Conservation (phyloP, 1,139 yeast species). For the Geotrichum europaeum region DNA sequence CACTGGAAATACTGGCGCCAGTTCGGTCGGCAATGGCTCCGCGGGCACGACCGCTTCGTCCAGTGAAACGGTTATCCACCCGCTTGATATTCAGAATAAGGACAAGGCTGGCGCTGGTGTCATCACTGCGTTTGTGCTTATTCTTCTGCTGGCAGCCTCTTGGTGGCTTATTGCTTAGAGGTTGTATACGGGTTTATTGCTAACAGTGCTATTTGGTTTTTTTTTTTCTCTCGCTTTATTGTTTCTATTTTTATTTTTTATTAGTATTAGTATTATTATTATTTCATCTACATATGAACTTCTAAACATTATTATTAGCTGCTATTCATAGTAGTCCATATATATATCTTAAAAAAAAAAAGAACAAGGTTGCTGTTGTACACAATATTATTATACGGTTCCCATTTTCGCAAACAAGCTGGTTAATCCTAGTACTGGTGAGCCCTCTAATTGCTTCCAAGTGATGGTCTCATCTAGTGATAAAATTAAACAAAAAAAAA, state of each 20-base stretch:
- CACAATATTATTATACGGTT: too few relatives aligned
- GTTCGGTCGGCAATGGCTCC: conserved; percentile 36
- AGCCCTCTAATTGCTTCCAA: too few relatives aligned
- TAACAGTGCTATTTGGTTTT: neutral
- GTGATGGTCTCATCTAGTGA: too few relatives aligned
- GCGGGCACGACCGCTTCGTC: conserved; percentile 27
- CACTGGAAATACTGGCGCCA: conserved; percentile 43
- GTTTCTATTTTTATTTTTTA: neutral
- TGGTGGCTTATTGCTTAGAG: conserved; percentile 55
- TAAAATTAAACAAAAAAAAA: too few relatives aligned
- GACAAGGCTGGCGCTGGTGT: conserved; percentile 87
- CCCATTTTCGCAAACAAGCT: too few relatives aligned
- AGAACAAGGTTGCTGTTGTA: too few relatives aligned
- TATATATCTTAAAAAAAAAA: too few relatives aligned
- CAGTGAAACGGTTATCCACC: conserved; percentile 7
- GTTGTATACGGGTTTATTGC: neutral
- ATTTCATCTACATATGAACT: neutral
- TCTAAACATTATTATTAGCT: neutral
- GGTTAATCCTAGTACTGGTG: too few relatives aligned
- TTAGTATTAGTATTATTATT: neutral
- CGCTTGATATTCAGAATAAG: conserved; percentile 30
- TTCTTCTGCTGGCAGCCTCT: conserved; percentile 56
- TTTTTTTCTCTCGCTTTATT: neutral
- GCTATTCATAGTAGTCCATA: neutral
- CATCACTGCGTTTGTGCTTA: conserved; percentile 65